Conservation (phyloP, 176 grass and related monocot genomes). For the Eragrostis nindensis region DNA sequence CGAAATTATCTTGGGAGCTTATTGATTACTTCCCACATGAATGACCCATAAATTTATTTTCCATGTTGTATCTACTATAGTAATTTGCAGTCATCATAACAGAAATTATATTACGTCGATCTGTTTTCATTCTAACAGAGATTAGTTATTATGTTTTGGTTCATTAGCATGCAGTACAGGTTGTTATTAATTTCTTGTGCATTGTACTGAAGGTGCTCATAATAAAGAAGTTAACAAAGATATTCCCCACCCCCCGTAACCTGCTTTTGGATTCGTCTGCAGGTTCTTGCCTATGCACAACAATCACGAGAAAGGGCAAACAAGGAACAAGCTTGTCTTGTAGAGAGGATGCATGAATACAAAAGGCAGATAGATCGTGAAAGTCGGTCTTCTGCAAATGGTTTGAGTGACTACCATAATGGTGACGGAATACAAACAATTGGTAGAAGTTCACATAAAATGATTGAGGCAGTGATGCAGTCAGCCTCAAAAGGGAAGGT, state of each 20-base stretch:
- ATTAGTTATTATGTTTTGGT: conserved; percentile 14
- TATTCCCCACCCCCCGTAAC: conserved; percentile 1
- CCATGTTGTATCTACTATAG: not conserved
- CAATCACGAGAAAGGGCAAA: conserved; percentile 93
- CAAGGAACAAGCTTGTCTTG: conserved; percentile 85
- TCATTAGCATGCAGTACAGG: not conserved
- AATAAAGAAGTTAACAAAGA: conserved; percentile 29
- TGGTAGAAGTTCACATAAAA: conserved; percentile 87
- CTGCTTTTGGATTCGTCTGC: conserved; percentile 33
- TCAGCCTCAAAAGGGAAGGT: conserved; percentile 90
- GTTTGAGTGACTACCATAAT: conserved; percentile 66
- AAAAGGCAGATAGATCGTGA: conserved; percentile 89
- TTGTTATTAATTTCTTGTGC: conserved; percentile 31
- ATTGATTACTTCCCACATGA: not conserved
- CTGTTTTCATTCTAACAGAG: not conserved
- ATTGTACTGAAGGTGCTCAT: conserved; percentile 14
- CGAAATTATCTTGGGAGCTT: not conserved
- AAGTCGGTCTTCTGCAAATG: conserved; percentile 73
- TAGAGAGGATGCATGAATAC: conserved; percentile 97
- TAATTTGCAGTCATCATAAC: not conserved
- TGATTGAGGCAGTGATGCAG: conserved; percentile 88
- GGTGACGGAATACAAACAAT: conserved; percentile 78
- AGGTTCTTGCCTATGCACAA: conserved; percentile 91
- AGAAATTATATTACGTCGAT: not conserved
- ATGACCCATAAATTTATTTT: not conserved